phyloP scores from a whole-genome alignment of 2,329 filamentous ascomycete genomes.

The Ophiostoma angusticollis region DNA sequence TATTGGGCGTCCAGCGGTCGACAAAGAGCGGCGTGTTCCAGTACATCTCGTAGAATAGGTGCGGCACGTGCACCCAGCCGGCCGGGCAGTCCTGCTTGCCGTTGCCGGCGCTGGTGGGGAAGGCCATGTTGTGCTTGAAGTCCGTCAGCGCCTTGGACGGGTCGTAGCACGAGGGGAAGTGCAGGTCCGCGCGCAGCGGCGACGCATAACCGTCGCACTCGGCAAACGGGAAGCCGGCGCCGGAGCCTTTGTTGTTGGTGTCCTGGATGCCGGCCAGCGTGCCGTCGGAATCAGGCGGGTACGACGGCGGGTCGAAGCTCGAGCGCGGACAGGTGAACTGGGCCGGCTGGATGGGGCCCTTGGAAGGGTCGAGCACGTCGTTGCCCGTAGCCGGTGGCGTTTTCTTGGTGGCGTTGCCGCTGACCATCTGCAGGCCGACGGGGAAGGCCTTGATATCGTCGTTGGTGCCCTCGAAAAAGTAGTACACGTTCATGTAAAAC shows the following conservation, averaged over 20 bases:
- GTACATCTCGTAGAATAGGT: constrained; percentile 48
- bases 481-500: constrained; percentile 66
- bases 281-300: constrained; percentile 42
- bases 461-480: constrained; percentile 54
- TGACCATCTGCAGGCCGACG: constrained; percentile 56
- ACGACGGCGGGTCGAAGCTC: constrained; percentile 36
- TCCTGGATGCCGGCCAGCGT: constrained; percentile 41
- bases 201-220: constrained; percentile 52
- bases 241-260: constrained; percentile 39
- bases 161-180: constrained; percentile 65
- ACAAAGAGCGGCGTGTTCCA: constrained; percentile 43
- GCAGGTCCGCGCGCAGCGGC: constrained; percentile 51
- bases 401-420: constrained; percentile 48
- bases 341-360: constrained; percentile 39
- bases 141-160: constrained; percentile 45
- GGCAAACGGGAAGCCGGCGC: constrained; percentile 55
- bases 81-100: constrained; percentile 40
- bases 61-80: constrained; percentile 42
- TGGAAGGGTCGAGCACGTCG: constrained; percentile 36
- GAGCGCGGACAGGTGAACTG: constrained; percentile 49
- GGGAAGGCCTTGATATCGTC: constrained; percentile 60
- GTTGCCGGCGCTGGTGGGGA: constrained; percentile 35
- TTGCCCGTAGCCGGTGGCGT: constrained; percentile 40
- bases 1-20: constrained; percentile 39
- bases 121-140: constrained; percentile 54